Percentiles rank a stretch among this genome's conserved stretches.
Conservation (phyloP, 176 grass and related monocot genomes). For the Paspalum vaginatum region DNA sequence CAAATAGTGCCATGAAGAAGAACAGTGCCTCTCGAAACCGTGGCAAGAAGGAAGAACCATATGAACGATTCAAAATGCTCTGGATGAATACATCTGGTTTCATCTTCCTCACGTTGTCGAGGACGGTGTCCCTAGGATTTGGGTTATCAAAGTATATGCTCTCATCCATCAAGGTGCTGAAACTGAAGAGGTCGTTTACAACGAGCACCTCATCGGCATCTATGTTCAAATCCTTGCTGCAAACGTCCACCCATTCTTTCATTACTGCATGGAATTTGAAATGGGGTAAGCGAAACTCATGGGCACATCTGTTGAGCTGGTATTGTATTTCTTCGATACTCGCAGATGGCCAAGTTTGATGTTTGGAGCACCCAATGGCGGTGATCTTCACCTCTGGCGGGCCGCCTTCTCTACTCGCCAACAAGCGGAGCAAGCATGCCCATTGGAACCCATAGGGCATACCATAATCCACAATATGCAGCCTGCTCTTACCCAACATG, state of each 20-base stretch:
- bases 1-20: not conserved
- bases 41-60: not conserved
- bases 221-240: slow-evolving; percentile 33
- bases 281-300: slow-evolving; percentile 26
- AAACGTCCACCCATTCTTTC: slow-evolving; percentile 35
- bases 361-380: slow-evolving; percentile 21
- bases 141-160: too few species aligned
- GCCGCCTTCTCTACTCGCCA: slow-evolving; percentile 33
- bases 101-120: too few species aligned
- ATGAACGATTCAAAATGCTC: not conserved
- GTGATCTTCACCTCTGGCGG: slow-evolving; percentile 53
- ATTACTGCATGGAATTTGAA: slow-evolving; percentile 42
- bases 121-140: too few species aligned
- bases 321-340: slow-evolving; percentile 42
- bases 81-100: too few species aligned
- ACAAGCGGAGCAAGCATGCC: slow-evolving; percentile 16
- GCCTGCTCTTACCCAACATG: slow-evolving; percentile 11
- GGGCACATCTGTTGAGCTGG: slow-evolving; percentile 32
- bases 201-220: slow-evolving; percentile 46
- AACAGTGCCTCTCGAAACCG: not conserved
- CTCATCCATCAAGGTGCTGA: slow-evolving; percentile 21
- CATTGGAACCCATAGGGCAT: slow-evolving; percentile 50
- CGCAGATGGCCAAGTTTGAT: slow-evolving; percentile 25
- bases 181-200: slow-evolving; percentile 11
- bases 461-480: slow-evolving; percentile 55